Base-by-base conservation (phyloP, 2,329 filamentous ascomycete genomes). In the Fusarium globosum region DNA sequence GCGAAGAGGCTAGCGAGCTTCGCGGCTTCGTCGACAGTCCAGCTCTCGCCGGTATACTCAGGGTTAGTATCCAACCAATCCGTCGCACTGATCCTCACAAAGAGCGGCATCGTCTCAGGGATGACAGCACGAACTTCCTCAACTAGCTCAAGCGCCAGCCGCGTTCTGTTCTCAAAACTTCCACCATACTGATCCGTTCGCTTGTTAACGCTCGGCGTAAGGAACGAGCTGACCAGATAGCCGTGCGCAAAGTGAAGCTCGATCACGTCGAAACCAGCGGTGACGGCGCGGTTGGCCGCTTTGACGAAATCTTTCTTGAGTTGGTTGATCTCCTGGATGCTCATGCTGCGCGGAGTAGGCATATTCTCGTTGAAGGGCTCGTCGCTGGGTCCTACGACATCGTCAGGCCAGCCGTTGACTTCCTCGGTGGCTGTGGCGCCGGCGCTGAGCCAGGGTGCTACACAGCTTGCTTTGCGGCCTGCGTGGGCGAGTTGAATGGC, bases 201-300 rank as follows among this genome's bases (percentile, higher is more conserved):
- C 56, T 88, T 84, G 82, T 96, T 96, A n/a, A 86, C 86, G 1
- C 88, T 87, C 0, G 93, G 93, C 1, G 89, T 91, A 7, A 95
- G 68, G 84, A 96, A 96, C 4, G 85, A 83, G 75, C 91, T 89
- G 0, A 96, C 83, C 0, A 96, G 87, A 79, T 95, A 96, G 2
- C 94, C 93, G 77, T 96, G 94, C 0, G 93, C 94, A 74, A 88
- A 89, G 83, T 96, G 94, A 57, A 97, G 89, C 80, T 91, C 91
- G 21, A 93, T 86, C 8, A 89, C 88, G 76, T 93, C 91, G 71
- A 93, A 89, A 0, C 93, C 93, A 1, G 89, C 90, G 57, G 86
- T 82, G 1, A 94, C 79, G 2, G 93, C 87, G 15, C 90, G 83
- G 69, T 85, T 84, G 0, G 86, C 85, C 0, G 86, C 87, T 0